Evolutionary conservation across 2,329 filamentous ascomycete genomes (phyloP).

Genomic region (Verticillium zaregamsianum): DNA sequence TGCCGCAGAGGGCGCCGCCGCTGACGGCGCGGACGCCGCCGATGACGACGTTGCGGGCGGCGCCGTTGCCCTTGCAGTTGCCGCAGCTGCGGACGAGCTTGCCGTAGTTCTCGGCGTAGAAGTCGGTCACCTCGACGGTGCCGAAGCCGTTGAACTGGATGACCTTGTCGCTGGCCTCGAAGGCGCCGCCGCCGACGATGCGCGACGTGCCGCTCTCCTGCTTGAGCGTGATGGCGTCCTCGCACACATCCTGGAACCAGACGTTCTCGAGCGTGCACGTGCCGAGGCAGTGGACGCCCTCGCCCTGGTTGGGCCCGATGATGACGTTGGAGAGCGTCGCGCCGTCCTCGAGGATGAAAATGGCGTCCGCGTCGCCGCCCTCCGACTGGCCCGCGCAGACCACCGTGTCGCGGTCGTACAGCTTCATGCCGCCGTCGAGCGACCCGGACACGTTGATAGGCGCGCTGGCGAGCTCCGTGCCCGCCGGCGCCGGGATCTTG

Average conservation of each 20-base stretch:
- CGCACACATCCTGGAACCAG: conserved; percentile 40
- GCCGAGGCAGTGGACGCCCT: conserved; percentile 46
- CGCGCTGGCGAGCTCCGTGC: conserved; percentile 30
- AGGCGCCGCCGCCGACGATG: conserved; percentile 27
- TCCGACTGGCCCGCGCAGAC: conserved; percentile 8
- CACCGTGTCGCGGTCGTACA: conserved; percentile 35
- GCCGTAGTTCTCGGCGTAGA: conserved; percentile 37
- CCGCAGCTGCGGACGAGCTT: conserved; percentile 47
- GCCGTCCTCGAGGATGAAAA: conserved; percentile 47
- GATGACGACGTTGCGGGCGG: conserved; percentile 23
- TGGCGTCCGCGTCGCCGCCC: conserved; percentile 25
- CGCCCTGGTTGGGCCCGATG: conserved; percentile 43
- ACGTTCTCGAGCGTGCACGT: conserved; percentile 36
- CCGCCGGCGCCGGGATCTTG: conserved; percentile 30
- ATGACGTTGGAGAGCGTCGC: conserved; percentile 48
- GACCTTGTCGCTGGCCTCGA: conserved; percentile 32
- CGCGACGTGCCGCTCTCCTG: conserved; percentile 4
- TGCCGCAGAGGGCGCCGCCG: conserved; percentile 28
- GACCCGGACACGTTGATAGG: conserved; percentile 32
- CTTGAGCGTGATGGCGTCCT: conserved; percentile 40
- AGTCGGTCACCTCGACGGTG: conserved; percentile 32
- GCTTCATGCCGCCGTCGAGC: conserved; percentile 44
- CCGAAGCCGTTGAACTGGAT: conserved; percentile 37
- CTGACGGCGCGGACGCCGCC: conserved; percentile 25
- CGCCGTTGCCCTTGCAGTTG: conserved; percentile 31